A percentile compares a stretch with the other conserved stretches of the same genome.
Conservation (phyloP, 192 early-diverging fungal genomes). For the Coemansia sp. region DNA sequence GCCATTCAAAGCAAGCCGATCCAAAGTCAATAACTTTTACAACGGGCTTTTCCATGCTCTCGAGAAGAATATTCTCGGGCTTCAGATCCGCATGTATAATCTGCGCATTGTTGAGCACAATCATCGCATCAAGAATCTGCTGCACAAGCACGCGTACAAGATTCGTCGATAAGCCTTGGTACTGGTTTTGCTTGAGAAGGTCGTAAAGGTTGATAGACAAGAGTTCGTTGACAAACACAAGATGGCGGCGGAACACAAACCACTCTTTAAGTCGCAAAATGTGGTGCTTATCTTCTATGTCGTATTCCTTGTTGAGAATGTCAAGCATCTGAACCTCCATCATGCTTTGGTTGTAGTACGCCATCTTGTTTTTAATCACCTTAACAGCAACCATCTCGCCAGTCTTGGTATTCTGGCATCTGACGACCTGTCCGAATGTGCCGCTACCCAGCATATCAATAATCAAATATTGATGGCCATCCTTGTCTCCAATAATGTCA, state of each 20-base stretch:
- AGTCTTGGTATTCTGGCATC: constrained; percentile 91
- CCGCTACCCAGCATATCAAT: constrained; percentile 92
- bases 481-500: constrained; percentile 90
- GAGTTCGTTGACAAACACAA: constrained; percentile 97
- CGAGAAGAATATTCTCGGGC: constrained; percentile 93
- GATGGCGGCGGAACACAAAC: constrained; percentile 90
- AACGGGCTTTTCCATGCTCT: constrained; percentile 83
- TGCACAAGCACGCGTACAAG: constrained; percentile 89
- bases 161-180: constrained; percentile 90
- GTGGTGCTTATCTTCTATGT: constrained; percentile 84
- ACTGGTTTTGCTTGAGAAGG: constrained; percentile 96
- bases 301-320: constrained; percentile 87
- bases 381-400: constrained; percentile 92
- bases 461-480: constrained; percentile 90
- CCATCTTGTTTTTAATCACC: constrained; percentile 97
- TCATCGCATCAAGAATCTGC: constrained; percentile 91
- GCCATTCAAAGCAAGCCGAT: constrained; percentile 92
- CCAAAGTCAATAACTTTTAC: constrained; percentile 99
- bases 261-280: constrained; percentile 86
- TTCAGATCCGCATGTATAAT: constrained; percentile 99
- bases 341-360: constrained; percentile 97
- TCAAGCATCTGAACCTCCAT: constrained; percentile 95
- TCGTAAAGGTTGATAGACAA: constrained; percentile 97
- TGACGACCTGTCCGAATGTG: constrained; percentile 99
- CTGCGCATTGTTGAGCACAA: constrained; percentile 78